phyloP scores from a whole-genome alignment of 129 eudicot species.

The Chrysanthemum makinoi region DNA sequence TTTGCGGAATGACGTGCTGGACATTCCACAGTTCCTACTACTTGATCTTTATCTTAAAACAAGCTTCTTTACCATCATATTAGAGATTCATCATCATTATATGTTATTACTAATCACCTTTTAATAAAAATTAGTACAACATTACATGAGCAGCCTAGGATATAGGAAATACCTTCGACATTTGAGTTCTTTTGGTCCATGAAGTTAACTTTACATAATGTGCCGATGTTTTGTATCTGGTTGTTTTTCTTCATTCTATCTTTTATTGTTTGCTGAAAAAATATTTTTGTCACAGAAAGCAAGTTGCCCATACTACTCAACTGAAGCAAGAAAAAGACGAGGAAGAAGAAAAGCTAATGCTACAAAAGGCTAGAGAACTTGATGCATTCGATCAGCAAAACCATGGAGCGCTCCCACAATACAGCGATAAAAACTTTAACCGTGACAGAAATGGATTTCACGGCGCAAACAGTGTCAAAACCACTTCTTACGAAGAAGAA shows the following conservation, averaged over 20 bases:
- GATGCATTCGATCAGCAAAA: slow-evolving; percentile 94
- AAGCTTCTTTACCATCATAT: too few species aligned
- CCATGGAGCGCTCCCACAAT: slow-evolving; percentile 91
- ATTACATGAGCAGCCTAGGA: too few species aligned
- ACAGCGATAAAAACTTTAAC: slow-evolving; percentile 67
- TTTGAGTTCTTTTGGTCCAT: too few species aligned
- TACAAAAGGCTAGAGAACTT: slow-evolving; percentile 87
- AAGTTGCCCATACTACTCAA: slow-evolving; percentile 72
- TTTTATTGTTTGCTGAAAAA: slow-evolving; percentile 15
- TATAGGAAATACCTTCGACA: too few species aligned
- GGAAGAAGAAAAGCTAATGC: slow-evolving; percentile 62
- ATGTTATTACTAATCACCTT: too few species aligned
- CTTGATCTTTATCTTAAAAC: too few species aligned
- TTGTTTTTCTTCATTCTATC: not conserved
- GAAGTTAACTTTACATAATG: too few species aligned
- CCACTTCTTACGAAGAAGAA: slow-evolving; percentile 92
- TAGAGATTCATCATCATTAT: too few species aligned
- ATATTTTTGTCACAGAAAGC: slow-evolving; percentile 57
- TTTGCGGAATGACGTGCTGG: too few species aligned
- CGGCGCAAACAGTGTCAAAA: slow-evolving; percentile 90
- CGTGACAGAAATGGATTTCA: slow-evolving; percentile 74
- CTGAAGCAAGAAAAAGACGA: slow-evolving; percentile 89
- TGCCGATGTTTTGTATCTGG: not conserved
- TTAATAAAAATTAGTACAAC: too few species aligned
- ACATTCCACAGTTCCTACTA: too few species aligned